phyloP scores from a whole-genome alignment of 2,329 filamentous ascomycete species.

The Simplicillium aogashimaense region DNA sequence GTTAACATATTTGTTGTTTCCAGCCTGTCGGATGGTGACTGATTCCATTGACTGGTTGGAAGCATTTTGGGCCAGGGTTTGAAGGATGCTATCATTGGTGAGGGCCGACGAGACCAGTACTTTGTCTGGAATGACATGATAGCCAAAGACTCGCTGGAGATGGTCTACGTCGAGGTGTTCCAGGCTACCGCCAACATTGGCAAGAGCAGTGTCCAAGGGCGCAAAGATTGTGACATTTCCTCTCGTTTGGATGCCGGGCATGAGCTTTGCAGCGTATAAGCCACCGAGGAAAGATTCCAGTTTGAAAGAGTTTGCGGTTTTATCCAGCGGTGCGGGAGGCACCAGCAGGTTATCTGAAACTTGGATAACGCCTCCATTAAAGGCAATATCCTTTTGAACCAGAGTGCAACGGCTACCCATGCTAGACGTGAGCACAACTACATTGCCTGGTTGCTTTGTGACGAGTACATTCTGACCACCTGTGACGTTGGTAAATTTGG shows the following conservation, averaged over 20 bases:
- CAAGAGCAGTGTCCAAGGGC: slow-evolving; percentile 51
- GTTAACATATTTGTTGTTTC: slow-evolving; percentile 39
- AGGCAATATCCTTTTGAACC: slow-evolving; percentile 31
- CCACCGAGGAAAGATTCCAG: slow-evolving; percentile 27
- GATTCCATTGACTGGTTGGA: slow-evolving; percentile 27
- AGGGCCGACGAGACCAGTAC: slow-evolving; percentile 39
- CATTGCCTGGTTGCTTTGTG: slow-evolving; percentile 29
- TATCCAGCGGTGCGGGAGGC: slow-evolving; percentile 34
- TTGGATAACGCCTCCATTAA: slow-evolving; percentile 40
- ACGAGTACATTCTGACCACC: slow-evolving; percentile 37
- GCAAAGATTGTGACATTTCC: slow-evolving; percentile 52
- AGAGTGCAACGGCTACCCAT: slow-evolving; percentile 33
- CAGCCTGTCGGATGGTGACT: slow-evolving; percentile 27
- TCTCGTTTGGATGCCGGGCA: slow-evolving; percentile 29
- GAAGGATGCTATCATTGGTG: slow-evolving; percentile 17
- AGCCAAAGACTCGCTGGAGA: slow-evolving; percentile 44
- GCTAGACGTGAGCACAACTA: slow-evolving; percentile 38
- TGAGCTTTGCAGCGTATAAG: slow-evolving; percentile 19
- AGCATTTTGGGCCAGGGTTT: slow-evolving; percentile 25
- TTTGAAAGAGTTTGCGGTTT: slow-evolving; percentile 38
- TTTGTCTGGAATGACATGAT: slow-evolving; percentile 52
- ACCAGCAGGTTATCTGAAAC: slow-evolving; percentile 41
- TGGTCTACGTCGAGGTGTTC: slow-evolving; percentile 33
- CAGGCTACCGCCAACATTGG: slow-evolving; percentile 41
- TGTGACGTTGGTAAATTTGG: slow-evolving; percentile 36